Base-by-base conservation (phyloP, 148 eudicot genomes). In the Selenicereus undatus region DNA sequence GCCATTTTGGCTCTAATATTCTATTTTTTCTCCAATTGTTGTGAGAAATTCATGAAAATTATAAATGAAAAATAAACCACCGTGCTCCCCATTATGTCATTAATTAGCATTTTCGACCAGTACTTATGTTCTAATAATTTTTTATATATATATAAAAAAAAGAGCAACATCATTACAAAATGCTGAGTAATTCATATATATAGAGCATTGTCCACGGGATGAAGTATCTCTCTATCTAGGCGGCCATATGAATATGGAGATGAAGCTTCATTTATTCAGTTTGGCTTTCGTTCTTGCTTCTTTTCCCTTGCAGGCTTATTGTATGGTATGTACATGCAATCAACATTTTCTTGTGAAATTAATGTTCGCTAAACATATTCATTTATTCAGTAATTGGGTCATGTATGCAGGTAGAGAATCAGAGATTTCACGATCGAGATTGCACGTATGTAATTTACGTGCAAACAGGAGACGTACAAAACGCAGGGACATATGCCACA, bases 401-500 rank as follows among this genome's bases (percentile, higher is more conserved):
- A 4, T 50, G 17, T 1, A 74, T 4, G 58, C 14, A 42, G 54
- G 21, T 3, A 24, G 3, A 13, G 27, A n/a, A 13, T 74, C 20
- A 74, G 21, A 45, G 10, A 42, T 26, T 26, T 4, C 43, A n/a
- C 11, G 78, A 80, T 27, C 21, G 69, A 12, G 80, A 70, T 12
- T 84, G 86, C 75, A 84, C 81, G 0, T 77, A 84, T 36, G 81
- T 84, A 20, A 54, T 84, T 4, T 77, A 80, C 45, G 81, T 84
- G 36, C 65, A 84, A 77, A 84, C 86, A 11, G 86, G 86, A 36
- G 73, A 73, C 20, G 14, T 64, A 22, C 12, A 48, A 1, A 73
- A 51, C 8, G 83, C 81, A 10, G 77, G 83, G 56, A 84, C 86
- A 35, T 13, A 77, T 17, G 86, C 86, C 11, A 65, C 20, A 73